Evolutionary conservation across 441 rosid genomes (phyloP).

Genomic region (Erodium moschatum): DNA sequence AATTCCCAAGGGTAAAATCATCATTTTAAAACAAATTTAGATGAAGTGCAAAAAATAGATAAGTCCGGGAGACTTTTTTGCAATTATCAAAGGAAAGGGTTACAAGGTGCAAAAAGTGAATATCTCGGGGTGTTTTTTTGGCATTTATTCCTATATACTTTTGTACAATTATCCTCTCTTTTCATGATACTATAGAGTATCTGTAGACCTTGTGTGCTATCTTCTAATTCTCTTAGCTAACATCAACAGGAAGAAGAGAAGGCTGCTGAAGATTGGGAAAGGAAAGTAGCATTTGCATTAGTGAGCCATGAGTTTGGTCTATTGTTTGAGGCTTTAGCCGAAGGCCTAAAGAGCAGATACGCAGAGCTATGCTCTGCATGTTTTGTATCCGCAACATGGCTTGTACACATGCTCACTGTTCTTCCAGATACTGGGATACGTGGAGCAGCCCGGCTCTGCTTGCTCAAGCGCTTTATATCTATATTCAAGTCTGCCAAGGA

Average conservation of each 20-base stretch:
- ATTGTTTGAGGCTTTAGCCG: conserved; percentile 62
- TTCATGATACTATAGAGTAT: not conserved
- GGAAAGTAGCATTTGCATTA: conserved; percentile 45
- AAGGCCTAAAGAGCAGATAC: conserved; percentile 44
- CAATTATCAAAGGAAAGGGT: too few relatives aligned
- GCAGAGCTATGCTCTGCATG: conserved; percentile 41
- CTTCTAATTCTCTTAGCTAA: not conserved
- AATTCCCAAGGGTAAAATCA: too few relatives aligned
- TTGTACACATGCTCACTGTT: conserved; percentile 40
- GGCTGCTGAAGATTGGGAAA: conserved; percentile 63
- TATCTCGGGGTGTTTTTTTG: too few relatives aligned
- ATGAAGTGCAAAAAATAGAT: too few relatives aligned
- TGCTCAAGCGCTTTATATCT: conserved; percentile 44
- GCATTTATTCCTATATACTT: too few relatives aligned
- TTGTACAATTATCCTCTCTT: too few relatives aligned
- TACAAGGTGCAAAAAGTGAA: too few relatives aligned
- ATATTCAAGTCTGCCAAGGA: conserved; percentile 48
- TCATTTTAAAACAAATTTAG: too few relatives aligned
- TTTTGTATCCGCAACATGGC: conserved; percentile 60
- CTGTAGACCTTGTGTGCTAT: not conserved
- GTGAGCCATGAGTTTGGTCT: conserved; percentile 62
- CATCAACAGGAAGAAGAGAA: conserved; percentile 44
- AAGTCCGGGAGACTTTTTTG: too few relatives aligned
- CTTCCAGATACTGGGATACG: conserved; percentile 62
- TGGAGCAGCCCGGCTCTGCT: conserved; percentile 62